Evolutionary conservation across 164 flowering plant species (phyloP), one percentile per base, ranked within the genome.

Genomic region (Piper betle): DNA sequence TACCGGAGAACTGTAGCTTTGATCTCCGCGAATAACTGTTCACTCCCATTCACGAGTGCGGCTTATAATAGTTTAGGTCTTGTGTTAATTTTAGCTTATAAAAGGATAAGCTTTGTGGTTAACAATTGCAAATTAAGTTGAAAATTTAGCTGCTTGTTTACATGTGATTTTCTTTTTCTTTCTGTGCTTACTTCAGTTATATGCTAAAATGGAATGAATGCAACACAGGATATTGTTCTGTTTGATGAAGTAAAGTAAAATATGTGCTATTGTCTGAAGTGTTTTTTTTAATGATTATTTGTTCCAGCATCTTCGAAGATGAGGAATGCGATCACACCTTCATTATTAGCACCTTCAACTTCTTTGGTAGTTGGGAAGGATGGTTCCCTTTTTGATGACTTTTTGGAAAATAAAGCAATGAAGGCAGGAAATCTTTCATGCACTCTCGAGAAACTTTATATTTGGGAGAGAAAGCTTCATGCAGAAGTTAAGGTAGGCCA

Each of bases 381-480:
- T 69, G 77, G 68, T 60, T 62, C 79, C 18, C 69, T 64, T 55
- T 59, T 18, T 17, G 39, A 78, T 61, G 90, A 74, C 19, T 61
- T 77, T 15, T 80, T 80, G 57, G 88, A 75, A 66, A 87, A 79
- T 4, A 33, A 73, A 54, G 74, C 71, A 39, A 61, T 69, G 69
- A 72, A 79, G 60, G 71, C 85, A 1, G 61, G 68, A 57, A 83
- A 74, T 63, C 88, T 94, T 60, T 88, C 97, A 40, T 82, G 86
- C 11, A 84, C 96, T 16, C 66, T 94, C 68, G 87, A 84, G 39
- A 94, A 87, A 77, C 73, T 91, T 5, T 77, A 80, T 63, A 81
- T 88, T 18, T 94, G 95, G 99, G 99, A 91, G 82, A 94, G 88
- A 78, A 94, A 94, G 66, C 87, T 94, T 40, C 87, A 78, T 61